phyloP scores from a whole-genome alignment of 2,329 filamentous ascomycete species.

The Penicillium thymicola region DNA sequence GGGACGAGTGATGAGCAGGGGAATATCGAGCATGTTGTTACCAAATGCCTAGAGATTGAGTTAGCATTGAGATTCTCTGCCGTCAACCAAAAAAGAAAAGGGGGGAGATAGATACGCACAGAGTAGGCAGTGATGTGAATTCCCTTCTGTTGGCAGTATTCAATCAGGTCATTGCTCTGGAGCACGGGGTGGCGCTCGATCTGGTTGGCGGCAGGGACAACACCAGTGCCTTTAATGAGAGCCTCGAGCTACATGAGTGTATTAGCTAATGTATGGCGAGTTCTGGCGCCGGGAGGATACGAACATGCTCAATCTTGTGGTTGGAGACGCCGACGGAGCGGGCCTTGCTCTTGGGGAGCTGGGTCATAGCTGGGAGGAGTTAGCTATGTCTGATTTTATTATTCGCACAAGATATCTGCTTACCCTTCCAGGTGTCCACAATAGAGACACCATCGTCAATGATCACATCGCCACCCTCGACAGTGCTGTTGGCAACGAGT shows the following conservation, averaged over 20 bases:
- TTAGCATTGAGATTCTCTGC: not conserved
- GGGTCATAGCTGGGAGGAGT: slow-evolving; percentile 37
- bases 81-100: not conserved
- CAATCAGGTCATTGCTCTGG: slow-evolving; percentile 57
- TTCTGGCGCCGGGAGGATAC: slow-evolving; percentile 2
- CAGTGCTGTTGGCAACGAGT: slow-evolving; percentile 35
- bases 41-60: slow-evolving; percentile 47
- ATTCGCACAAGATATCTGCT: slow-evolving; percentile 5
- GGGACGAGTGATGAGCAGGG: slow-evolving; percentile 61
- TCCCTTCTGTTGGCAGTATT: slow-evolving; percentile 55
- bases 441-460: slow-evolving; percentile 46
- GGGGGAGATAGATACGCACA: slow-evolving; percentile 28
- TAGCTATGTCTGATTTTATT: not conserved
- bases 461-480: slow-evolving; percentile 39
- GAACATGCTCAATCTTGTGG: slow-evolving; percentile 38
- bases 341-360: slow-evolving; percentile 43
- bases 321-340: slow-evolving; percentile 45
- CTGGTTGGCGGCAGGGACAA: slow-evolving; percentile 65
- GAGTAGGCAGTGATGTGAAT: slow-evolving; percentile 65
- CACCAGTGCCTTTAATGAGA: slow-evolving; percentile 52
- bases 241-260: slow-evolving; percentile 45
- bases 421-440: slow-evolving; percentile 43
- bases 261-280: not conserved
- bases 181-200: slow-evolving; percentile 68
- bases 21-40: slow-evolving; percentile 58